Base-by-base conservation (phyloP, 495 filamentous ascomycete genomes). In the Oidiodendron maius region DNA sequence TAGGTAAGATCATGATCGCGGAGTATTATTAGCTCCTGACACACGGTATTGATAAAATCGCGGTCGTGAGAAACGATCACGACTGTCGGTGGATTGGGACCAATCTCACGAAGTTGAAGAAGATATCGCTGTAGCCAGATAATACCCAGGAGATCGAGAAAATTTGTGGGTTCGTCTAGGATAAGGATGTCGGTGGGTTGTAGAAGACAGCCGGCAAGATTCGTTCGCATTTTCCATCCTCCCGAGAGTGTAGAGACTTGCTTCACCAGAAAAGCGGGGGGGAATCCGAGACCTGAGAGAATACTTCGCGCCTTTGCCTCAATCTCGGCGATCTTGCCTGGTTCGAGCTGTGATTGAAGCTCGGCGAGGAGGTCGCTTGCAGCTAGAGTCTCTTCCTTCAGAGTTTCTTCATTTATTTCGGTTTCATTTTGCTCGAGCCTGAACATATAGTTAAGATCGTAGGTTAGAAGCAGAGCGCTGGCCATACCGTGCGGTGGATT, bases 151-250 rank as follows among this genome's bases (percentile, higher is more conserved):
- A 94, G 73, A 59, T 94, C 88, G 1, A 91, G 71, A 61, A 85
- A 91, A 60, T 91, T 91, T 42, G 88, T 91, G 3, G 88, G 87
- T 57, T 94, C 88, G 68, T 94, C 87, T 15, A 94, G 80, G 40
- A 94, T 84, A 54, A 91, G 72, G 40, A 91, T 78, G 53, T 91
- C 85, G 0, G 83, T 74, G n/a, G 78, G 70, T 55, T 86, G 80
- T 3, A 85, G 71, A 10, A 94, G 71, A 11, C 77, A 72, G 13
- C 74, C 71, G 2, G 86, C 86, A 5, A 91, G 72, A 48, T 78
- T 72, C 39, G 74, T 80, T 32, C 87, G 74, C 80, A 88, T 91
- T 20, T 69, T 73, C 87, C 87, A 91, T 4, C 88, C 88, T 11
- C 87, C 87, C 0, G 87, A 91, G 11, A 94, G 66, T 4, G 74